Evolutionary conservation across 1,139 yeast species (phyloP), one percentile per base, ranked within the genome.

Genomic region (Taphrina deformans): DNA sequence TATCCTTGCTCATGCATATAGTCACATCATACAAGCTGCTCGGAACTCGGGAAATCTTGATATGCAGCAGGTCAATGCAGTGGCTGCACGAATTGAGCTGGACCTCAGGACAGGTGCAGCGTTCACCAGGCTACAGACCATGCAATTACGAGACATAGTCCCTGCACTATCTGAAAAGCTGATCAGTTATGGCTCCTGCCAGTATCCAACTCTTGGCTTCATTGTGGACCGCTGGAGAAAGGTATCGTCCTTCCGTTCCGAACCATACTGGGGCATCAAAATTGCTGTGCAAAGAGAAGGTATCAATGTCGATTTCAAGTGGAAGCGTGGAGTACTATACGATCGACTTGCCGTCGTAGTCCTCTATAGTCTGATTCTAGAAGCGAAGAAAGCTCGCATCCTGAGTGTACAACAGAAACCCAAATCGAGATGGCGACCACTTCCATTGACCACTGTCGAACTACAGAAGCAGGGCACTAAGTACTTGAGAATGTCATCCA

Each of bases 201-300:
- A 95, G 74, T 93, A 93, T 71, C 99, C 99, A 1, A 93, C 99
- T 0, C 78, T 95, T 62, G 98, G 99, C 1, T 95, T 95, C 76
- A 92, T 95, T 0, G 98, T 93, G n/a, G 99, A 95, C 73, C 78
- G 99, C 67, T 91, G 86, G 74, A 85, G 85, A 68, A 79, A 97
- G 65, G 89, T 88, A 27, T 82, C 84, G 72, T 79, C 79, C 68
- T 93, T 93, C 74, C 77, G 81, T 3, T 82, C 89, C 0, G 98
- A 95, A 73, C 82, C 82, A 23, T 92, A 89, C 73, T 95, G 98
- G 98, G 80, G 77, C 70, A 78, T 95, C 2, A 81, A 81, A 14
- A 77, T 84, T 1, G 77, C 77, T 61, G 83, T 77, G 76, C 33
- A 73, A 74, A 60, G 72, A 69, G 66, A 71, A 33, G 55, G 71